A percentile compares a stretch with the other conserved stretches of the same genome.
These are phyloP conservation scores for Neoascochyta sp. DNA, from an alignment of 2,329 filamentous ascomycete genomes.

Conservation along the genomic window DNA sequence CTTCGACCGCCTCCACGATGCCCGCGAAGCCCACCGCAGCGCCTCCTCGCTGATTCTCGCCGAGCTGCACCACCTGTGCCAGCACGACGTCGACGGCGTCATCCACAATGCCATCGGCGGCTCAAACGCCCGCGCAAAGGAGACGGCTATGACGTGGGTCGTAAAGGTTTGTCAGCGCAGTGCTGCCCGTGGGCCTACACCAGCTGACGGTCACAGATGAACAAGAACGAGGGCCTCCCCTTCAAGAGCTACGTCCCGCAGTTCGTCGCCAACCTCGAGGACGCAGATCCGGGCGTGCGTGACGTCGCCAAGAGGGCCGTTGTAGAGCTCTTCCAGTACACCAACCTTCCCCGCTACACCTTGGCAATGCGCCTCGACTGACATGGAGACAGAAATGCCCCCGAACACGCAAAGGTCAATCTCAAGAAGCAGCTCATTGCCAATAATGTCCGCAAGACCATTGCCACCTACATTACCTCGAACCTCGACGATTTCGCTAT, in stretches of 20 bases:
- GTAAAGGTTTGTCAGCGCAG: conserved; percentile 57
- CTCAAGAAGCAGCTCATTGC: conserved; percentile 80
- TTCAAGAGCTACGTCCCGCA: conserved; percentile 80
- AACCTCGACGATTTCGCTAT: conserved; percentile 67
- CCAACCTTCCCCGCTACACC: conserved; percentile 1
- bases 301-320: conserved; percentile 79
- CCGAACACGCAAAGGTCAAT: conserved; percentile 80
- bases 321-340: conserved; percentile 77
- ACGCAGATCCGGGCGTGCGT: conserved; percentile 82
- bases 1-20: conserved; percentile 81
- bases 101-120: conserved; percentile 74
- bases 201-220: conserved; percentile 57
- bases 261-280: conserved; percentile 82
- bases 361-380: conserved; percentile 8
- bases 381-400: conserved; percentile 59
- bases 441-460: conserved; percentile 81
- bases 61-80: conserved; percentile 69
- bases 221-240: conserved; percentile 70
- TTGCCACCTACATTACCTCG: conserved; percentile 75
- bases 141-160: conserved; percentile 80
- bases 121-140: conserved; percentile 80
- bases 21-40: conserved; percentile 76
- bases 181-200: too few species aligned
- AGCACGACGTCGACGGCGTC: conserved; percentile 71
- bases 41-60: conserved; percentile 71